Conservation (phyloP, 176 grass and related monocot genomes). For the Urochloa ruziziensis region DNA sequence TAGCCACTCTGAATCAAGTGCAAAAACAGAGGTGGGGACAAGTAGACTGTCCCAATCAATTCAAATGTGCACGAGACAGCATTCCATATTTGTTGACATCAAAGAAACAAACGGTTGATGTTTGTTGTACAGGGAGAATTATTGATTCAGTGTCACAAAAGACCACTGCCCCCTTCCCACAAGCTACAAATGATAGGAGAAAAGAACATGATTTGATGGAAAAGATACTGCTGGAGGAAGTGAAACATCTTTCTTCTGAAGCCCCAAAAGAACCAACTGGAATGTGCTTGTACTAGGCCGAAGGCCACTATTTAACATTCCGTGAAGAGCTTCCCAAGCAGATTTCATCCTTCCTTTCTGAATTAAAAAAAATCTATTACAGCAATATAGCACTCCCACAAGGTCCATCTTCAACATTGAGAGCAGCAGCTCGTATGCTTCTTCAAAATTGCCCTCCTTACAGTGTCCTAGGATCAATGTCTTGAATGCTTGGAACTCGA, state of each 20-base stretch:
- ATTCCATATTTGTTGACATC: no score
- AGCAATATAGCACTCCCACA: conserved; percentile 51
- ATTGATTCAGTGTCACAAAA: no score
- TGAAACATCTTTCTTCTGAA: conserved; percentile 65
- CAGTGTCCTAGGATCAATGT: conserved; percentile 84
- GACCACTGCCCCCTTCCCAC: no score
- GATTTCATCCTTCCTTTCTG: conserved; percentile 54
- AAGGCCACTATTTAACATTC: conserved; percentile 76
- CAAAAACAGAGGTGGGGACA: no score
- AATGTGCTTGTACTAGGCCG: conserved; percentile 69
- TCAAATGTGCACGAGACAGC: no score
- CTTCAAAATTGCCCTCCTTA: conserved; percentile 52
- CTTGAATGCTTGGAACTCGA: conserved; percentile 71
- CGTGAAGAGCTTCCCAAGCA: conserved; percentile 62
- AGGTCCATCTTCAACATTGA: conserved; percentile 82
- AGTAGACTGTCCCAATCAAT: no score
- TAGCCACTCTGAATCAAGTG: no score
- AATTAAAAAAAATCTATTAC: conserved; percentile 60
- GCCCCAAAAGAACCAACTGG: conserved; percentile 65
- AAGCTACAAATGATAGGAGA: no score
- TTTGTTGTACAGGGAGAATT: no score
- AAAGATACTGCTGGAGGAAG: no score
- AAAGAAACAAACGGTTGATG: no score
- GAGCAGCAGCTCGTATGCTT: conserved; percentile 67
- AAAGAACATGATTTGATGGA: no score